Base-by-base conservation (phyloP, 306 rosid genomes). In the Castanospermum australe region DNA sequence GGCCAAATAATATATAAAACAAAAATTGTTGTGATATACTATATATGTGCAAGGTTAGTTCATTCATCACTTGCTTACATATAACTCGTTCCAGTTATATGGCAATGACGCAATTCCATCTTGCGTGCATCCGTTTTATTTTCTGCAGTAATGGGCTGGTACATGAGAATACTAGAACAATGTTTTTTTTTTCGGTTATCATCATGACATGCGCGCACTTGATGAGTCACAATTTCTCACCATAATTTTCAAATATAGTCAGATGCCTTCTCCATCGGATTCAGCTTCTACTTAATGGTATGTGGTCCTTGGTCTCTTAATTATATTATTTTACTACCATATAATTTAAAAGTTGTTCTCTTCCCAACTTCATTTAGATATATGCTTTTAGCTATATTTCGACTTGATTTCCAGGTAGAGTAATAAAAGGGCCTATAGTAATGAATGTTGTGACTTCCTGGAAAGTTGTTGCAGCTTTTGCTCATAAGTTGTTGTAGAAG, bases 261-360 rank as follows among this genome's bases (percentile, higher is more conserved):
- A 63, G 47, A 47, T 79, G 36, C 38, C 9, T 50, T 71, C 52
- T 55, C 32, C 8, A 11, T 45, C 41, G 41, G 50, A 38, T 39
- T 60, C 60, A 42, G 48, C 32, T 70, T 79, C 76, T 51, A 39
- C 68, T 79, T 60, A 71, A 52, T 79, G 84, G 84, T n/a, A n/a
- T n/a, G n/a, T 73, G 76, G 80, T 64, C 84, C 84, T 64, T 14
- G 13, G 57, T 68, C 22, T 13, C 20, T 8, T 13, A 8, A 11
- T 38, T 5, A 68, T 42, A 1, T 14, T 56, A 22, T 73, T 55
- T 15, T 24, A 39, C 42, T 13, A n/a, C n/a, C n/a, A n/a, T n/a
- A 25, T n/a, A 59, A 74, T n/a, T 30, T 22, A 8, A 32, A 25
- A 59, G 38, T 50, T 50, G 28, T 13, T 36, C 62, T 36, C 57